phyloP scores from a whole-genome alignment of 345 rosid species.

The Citrus inodora region DNA sequence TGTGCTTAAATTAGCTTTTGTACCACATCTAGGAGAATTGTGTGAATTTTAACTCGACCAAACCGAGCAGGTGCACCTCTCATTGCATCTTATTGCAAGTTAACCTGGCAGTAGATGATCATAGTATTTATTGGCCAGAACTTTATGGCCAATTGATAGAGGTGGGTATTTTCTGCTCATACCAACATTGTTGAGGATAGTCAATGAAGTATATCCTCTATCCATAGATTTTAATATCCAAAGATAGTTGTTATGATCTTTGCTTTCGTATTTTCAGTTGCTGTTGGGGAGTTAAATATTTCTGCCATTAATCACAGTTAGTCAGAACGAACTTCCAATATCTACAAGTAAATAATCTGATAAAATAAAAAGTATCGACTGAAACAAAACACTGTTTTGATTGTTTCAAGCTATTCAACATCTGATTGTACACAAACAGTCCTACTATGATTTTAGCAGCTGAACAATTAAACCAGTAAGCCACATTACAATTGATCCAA shows the following conservation, averaged over 20 bases:
- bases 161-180: too few relatives aligned
- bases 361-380: background rate
- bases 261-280: background rate
- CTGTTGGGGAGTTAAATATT: background rate
- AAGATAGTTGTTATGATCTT: background rate
- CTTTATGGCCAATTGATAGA: background rate
- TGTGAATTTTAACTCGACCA: too few relatives aligned
- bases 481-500: constrained; percentile 24
- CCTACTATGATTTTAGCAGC: background rate
- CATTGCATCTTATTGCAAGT: background rate
- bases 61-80: background rate
- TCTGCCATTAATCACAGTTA: background rate
- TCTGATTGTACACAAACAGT: background rate
- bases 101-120: background rate
- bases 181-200: background rate
- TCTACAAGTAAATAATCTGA: too few relatives aligned
- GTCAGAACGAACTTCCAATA: background rate
- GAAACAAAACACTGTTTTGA: background rate
- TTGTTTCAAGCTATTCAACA: background rate
- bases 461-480: constrained; percentile 15
- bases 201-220: background rate
- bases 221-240: background rate
- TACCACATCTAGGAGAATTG: too few relatives aligned
- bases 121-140: background rate
- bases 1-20: background rate